Conservation (phyloP, 306 rosid genomes). For the Notholithocarpus densiflorus region DNA sequence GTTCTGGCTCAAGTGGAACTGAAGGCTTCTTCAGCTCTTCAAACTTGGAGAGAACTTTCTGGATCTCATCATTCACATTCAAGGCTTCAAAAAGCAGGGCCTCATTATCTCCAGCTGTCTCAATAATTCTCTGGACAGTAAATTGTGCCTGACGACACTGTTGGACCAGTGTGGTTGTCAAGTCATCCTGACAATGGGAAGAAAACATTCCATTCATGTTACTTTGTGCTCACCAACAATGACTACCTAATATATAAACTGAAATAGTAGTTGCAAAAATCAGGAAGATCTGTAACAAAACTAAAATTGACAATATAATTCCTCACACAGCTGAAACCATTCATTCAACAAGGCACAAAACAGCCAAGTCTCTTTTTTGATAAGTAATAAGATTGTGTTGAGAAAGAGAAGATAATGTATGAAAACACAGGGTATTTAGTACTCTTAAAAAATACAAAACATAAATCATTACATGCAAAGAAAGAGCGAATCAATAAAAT, state of each 20-base stretch:
- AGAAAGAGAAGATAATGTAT: too few species aligned
- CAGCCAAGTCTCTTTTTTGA: background rate
- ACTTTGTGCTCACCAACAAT: background rate
- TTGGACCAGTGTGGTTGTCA: conserved; percentile 82
- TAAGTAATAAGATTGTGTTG: too few species aligned
- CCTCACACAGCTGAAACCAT: background rate
- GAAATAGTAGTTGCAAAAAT: background rate
- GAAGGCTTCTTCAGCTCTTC: conserved; percentile 68
- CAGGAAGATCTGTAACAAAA: background rate
- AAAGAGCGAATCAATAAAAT: too few species aligned
- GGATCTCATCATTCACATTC: conserved; percentile 92
- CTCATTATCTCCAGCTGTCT: conserved; percentile 84
- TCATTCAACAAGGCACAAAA: background rate
- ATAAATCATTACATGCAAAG: too few species aligned
- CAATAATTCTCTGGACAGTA: conserved; percentile 69
- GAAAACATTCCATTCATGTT: background rate
- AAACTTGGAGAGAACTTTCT: conserved; percentile 70
- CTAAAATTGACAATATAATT: background rate
- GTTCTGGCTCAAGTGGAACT: conserved; percentile 61
- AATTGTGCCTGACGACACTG: conserved; percentile 77
- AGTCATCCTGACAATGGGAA: conserved; percentile 66
- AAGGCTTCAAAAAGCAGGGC: conserved; percentile 94
- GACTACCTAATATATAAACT: background rate
- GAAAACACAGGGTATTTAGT: too few species aligned
- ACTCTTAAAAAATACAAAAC: too few species aligned